phyloP scores from a whole-genome alignment of 192 early-diverging fungal species.

The Podila clonocystis region DNA sequence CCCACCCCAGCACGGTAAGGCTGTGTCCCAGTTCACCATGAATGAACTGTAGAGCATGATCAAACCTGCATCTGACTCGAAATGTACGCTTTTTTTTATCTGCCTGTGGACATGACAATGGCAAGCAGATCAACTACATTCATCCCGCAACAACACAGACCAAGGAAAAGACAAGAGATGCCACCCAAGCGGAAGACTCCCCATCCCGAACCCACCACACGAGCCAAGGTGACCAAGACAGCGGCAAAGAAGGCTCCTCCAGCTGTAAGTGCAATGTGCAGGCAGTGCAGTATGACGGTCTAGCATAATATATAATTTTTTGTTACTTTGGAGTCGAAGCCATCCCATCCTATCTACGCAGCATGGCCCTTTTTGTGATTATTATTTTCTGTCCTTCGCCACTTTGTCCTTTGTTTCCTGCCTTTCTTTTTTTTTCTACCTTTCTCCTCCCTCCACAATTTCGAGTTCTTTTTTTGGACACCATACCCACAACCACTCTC shows the following conservation, averaged over 20 bases:
- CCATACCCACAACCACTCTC: not conserved
- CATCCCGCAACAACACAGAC: slow-evolving; percentile 9
- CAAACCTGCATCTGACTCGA: too few relatives aligned
- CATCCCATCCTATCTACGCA: not conserved
- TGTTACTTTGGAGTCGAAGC: too few relatives aligned
- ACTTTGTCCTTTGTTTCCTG: not conserved
- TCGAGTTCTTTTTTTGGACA: not conserved
- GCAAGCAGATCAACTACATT: not conserved
- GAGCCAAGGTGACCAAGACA: not conserved
- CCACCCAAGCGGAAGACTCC: not conserved
- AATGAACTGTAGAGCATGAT: too few relatives aligned
- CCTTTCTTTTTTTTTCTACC: not conserved
- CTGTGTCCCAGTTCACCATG: too few relatives aligned
- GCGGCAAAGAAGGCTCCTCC: not conserved
- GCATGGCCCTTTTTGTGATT: not conserved
- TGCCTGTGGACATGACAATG: too few relatives aligned
- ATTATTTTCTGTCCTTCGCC: not conserved
- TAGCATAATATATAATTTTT: too few relatives aligned
- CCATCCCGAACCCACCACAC: not conserved
- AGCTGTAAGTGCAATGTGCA: too few relatives aligned
- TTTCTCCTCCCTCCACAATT: not conserved
- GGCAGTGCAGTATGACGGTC: too few relatives aligned
- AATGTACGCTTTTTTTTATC: too few relatives aligned
- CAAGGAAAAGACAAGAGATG: slow-evolving; percentile 1
- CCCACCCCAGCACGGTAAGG: too few relatives aligned